phyloP scores from a whole-genome alignment of 192 early-diverging fungal species.

The Jimgerdemannia flammicorona region DNA sequence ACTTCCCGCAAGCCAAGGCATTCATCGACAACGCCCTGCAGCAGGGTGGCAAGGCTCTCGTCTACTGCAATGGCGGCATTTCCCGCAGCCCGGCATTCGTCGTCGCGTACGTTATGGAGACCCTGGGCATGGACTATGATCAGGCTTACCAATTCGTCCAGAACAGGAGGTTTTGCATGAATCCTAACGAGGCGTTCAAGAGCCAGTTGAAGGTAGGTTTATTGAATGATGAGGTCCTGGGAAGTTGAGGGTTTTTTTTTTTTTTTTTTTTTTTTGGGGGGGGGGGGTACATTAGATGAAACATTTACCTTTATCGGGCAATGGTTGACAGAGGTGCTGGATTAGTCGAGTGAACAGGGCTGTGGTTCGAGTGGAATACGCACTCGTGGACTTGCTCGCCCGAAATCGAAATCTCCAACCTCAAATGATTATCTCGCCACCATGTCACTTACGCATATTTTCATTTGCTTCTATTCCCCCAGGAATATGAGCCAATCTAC shows the following conservation, averaged over 20 bases:
- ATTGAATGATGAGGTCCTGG: background rate
- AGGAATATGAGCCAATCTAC: constrained; percentile 81
- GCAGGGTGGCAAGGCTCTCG: constrained; percentile 49
- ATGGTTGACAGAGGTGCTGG: too few species aligned
- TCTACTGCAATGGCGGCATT: constrained; percentile 79
- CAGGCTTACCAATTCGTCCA: constrained; percentile 83
- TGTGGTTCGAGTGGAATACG: too few species aligned
- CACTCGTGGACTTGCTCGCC: too few species aligned
- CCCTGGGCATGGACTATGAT: constrained; percentile 56
- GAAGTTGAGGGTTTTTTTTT: too few species aligned
- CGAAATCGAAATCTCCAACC: too few species aligned
- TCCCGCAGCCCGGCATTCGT: constrained; percentile 83
- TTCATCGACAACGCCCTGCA: constrained; percentile 50
- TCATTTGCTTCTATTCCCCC: too few species aligned
- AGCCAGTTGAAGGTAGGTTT: constrained; percentile 66
- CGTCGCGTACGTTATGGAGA: constrained; percentile 86
- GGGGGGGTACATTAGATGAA: too few species aligned
- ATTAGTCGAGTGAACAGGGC: too few species aligned
- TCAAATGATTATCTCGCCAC: too few species aligned
- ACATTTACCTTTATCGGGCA: too few species aligned
- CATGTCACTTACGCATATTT: too few species aligned
- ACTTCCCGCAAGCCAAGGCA: constrained; percentile 60
- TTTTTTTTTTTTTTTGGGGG: too few species aligned
- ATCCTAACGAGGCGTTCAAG: constrained; percentile 79
- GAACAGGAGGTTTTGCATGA: constrained; percentile 82